Base-by-base conservation (phyloP, 169 alveolate genomes). In the Plasmodium relictum region DNA sequence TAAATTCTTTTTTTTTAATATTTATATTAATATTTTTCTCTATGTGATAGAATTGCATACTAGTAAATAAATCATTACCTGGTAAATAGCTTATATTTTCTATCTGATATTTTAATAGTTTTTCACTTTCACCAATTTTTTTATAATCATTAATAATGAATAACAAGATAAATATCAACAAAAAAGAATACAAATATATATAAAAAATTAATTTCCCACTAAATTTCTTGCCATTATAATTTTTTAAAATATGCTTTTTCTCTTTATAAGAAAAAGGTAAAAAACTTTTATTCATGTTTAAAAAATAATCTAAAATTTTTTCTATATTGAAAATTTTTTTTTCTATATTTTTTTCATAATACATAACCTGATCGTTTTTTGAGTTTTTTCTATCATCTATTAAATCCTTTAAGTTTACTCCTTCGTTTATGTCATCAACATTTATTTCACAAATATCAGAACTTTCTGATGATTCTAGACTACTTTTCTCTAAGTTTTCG, bases 181-280 rank as follows among this genome's bases (percentile, higher is more conserved):
- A 50, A 18, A 56, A 18, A 41, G 56, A 66, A 20, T 24, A 83
- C 31, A 83, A 22, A 83, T 58, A 83, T 18, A 83, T 58, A 31
- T 31, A 83, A 76, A 62, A 65, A 12, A 68, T 24, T 18, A 68
- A 20, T 18, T 45, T 48, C 0, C 41, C 73, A 45, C 9, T 72
- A n/a, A 52, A 41, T 73, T 69, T 69, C 0, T 86, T 59, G 18
- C 20, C 58, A 56, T 61, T 86, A 54, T 86, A 86, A n/a, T 71
- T 54, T 42, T 59, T 71, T 54, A 52, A 70, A 86, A 86, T 86
- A 39, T 16, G n/a, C 59, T 66, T 86, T 66, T 86, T 86, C 56
- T 59, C 76, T 54, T 50, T 86, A 86, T 39, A 70, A 24, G 92
- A 86, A 52, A 86, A 71, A 65, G 92, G 87, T 42, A 86, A 39